Evolutionary conservation across 2,329 filamentous ascomycete genomes (phyloP).

Genomic region (Graphiopsis chlorocephala): DNA sequence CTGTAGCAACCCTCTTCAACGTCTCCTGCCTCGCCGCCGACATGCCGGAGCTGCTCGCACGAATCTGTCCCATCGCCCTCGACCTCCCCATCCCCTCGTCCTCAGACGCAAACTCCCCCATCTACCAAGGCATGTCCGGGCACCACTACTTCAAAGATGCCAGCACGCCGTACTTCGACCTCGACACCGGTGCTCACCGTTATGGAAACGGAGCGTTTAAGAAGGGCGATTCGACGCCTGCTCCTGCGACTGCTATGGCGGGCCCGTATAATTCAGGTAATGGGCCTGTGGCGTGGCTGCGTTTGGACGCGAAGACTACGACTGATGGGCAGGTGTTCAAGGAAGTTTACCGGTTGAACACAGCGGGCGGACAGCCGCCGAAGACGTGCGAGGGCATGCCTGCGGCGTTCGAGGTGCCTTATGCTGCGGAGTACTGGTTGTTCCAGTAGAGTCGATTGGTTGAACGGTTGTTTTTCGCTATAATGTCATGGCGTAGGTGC

Average conservation of each 20-base stretch:
- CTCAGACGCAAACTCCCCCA: conserved; percentile 45
- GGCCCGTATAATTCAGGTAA: conserved; percentile 60
- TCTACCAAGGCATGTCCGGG: conserved; percentile 64
- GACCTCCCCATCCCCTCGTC: conserved; percentile 54
- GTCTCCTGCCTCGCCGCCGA: conserved; percentile 73
- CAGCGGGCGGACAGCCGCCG: conserved; percentile 76
- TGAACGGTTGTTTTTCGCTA: neutral
- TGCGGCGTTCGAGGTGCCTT: conserved; percentile 68
- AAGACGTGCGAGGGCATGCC: conserved; percentile 66
- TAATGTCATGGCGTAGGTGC: neutral
- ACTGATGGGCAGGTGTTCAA: conserved; percentile 59
- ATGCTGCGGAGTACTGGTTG: conserved; percentile 77
- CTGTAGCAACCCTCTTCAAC: conserved; percentile 83
- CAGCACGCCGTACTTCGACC: conserved; percentile 75
- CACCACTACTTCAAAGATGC: conserved; percentile 75
- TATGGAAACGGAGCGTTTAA: conserved; percentile 62
- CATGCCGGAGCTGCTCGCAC: conserved; percentile 63
- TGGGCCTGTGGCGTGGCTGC: conserved; percentile 76
- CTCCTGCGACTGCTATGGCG: conserved; percentile 59
- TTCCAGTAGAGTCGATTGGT: conserved; percentile 27
- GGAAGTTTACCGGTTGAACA: conserved; percentile 80
- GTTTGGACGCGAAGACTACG: conserved; percentile 53
- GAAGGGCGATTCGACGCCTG: conserved; percentile 60
- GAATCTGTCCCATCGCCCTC: conserved; percentile 66
- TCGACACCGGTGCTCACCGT: conserved; percentile 54